These are phyloP conservation scores for Alternaria ventricosa DNA, from an alignment of 2,329 filamentous ascomycete species.

Conservation along the genomic window DNA sequence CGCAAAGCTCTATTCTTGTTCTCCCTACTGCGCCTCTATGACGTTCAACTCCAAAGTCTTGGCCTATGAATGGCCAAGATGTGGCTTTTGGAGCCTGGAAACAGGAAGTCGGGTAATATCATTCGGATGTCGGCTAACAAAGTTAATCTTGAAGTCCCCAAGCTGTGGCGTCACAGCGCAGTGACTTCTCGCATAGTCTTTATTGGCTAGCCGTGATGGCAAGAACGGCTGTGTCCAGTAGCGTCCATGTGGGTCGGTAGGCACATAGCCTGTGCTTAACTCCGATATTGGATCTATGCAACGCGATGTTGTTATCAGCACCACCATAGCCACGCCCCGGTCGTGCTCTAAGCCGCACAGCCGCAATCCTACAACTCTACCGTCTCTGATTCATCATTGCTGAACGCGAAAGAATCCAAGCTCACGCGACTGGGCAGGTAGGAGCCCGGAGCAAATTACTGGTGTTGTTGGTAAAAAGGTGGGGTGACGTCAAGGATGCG, in stretches of 20 bases:
- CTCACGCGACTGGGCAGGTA: neutral
- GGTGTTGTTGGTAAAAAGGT: constrained; percentile 1
- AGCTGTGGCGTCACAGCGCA: neutral
- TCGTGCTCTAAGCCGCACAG: neutral
- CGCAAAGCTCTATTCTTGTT: neutral
- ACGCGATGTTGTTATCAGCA: neutral
- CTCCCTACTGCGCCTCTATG: neutral
- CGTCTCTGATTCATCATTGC: neutral
- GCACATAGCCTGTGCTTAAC: neutral
- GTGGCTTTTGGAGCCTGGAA: neutral
- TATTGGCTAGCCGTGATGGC: neutral
- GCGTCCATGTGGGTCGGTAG: neutral
- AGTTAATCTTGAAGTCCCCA: neutral
- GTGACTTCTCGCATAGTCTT: neutral
- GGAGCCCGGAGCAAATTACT: neutral
- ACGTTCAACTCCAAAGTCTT: neutral
- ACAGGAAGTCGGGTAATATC: neutral
- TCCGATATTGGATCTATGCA: neutral
- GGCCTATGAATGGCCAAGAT: neutral
- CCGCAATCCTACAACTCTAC: neutral
- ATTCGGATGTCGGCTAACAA: constrained; percentile 6
- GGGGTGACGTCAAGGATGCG: constrained; percentile 12
- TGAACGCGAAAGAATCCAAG: neutral
- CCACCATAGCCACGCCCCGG: neutral
- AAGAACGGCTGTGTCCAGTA: neutral